Base-by-base conservation (phyloP, 805 yeast species). In the Metschnikowia matae region DNA sequence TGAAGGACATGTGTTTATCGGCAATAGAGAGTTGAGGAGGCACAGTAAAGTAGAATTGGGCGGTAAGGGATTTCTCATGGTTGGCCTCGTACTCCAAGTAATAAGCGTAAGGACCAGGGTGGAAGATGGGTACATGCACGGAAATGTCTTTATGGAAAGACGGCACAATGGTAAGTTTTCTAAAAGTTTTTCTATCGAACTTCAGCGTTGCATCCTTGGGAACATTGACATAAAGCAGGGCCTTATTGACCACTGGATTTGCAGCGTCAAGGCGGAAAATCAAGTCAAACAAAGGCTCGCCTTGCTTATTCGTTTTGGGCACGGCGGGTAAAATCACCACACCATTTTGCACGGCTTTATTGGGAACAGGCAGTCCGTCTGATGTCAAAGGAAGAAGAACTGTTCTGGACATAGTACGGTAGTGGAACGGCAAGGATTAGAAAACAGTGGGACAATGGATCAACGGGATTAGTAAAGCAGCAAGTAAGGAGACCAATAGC, bases 91-190 rank as follows among this genome's bases (percentile, higher is more conserved):
- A 90, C 10, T 85, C 77, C 18, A 87, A 72, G 61, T 83, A 87
- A 66, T 82, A 91, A 52, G 86, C 78, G 67, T 78, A 92, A 1
- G 95, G 79, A 2, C 99, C 99, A 1, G 97, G 90, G 6, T 62
- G 67, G 61, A 67, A 81, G 48, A 92, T 80, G 7, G 79, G 74
- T 46, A 92, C 73, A 52, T 79, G 82, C 17, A 91, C 68, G 34
- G 71, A 65, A 46, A 80, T 73, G 63, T 90, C 94, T 46, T 77
- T 65, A 59, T 82, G 83, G 63, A 91, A 84, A 1, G 83, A 73
- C n/a, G 80, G 69, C 6, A 70, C 69, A 48, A 85, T 75, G 39
- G 75, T 63, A 49, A 74, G 73, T 40, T 80, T 75, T 54, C 76
- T 73, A 64, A 79, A 88, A 45, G 68, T 73, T 40, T 74, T 64